phyloP scores from a whole-genome alignment of 2,329 filamentous ascomycete genomes.

The Epicoccum nigrum region DNA sequence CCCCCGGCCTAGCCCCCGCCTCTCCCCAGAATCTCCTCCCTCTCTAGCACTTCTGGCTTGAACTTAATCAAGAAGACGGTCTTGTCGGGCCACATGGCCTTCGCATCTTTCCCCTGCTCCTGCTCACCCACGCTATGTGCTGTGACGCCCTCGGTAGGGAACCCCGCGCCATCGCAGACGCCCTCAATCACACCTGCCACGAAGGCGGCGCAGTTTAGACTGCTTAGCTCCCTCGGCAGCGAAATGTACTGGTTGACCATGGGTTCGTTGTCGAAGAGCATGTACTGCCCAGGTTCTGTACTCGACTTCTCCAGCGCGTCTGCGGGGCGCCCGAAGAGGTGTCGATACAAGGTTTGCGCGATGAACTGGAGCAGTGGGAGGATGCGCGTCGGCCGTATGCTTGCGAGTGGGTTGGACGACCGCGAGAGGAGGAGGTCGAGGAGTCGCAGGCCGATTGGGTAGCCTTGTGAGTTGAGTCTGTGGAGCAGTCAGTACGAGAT shows the following conservation, averaged over 20 bases:
- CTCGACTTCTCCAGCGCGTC: slow-evolving; percentile 91
- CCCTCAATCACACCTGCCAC: slow-evolving; percentile 96
- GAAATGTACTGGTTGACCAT: slow-evolving; percentile 93
- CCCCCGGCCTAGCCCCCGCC: slow-evolving; percentile 45
- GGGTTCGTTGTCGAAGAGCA: slow-evolving; percentile 98
- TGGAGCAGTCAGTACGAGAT: not conserved
- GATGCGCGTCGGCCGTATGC: slow-evolving; percentile 80
- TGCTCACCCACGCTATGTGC: slow-evolving; percentile 72
- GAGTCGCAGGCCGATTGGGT: slow-evolving; percentile 90
- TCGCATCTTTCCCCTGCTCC: slow-evolving; percentile 58
- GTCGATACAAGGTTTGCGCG: slow-evolving; percentile 87
- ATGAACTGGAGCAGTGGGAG: slow-evolving; percentile 94
- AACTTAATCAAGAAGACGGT: slow-evolving; percentile 97
- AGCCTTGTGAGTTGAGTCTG: slow-evolving; percentile 88
- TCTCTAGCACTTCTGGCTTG: slow-evolving; percentile 85
- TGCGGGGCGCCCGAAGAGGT: slow-evolving; percentile 88
- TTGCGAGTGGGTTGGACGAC: slow-evolving; percentile 52
- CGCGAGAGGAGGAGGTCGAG: slow-evolving; percentile 91
- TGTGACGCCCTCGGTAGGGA: slow-evolving; percentile 80
- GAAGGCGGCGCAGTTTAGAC: slow-evolving; percentile 94
- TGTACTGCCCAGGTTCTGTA: slow-evolving; percentile 90
- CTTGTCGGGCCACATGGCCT: slow-evolving; percentile 85
- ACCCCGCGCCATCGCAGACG: slow-evolving; percentile 90
- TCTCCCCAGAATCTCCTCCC: slow-evolving; percentile 81
- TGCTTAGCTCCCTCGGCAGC: slow-evolving; percentile 92